A percentile compares a stretch with the other conserved stretches of the same genome.
phyloP scores from a whole-genome alignment of 192 early-diverging fungal species.

The Linnemannia zychae region DNA sequence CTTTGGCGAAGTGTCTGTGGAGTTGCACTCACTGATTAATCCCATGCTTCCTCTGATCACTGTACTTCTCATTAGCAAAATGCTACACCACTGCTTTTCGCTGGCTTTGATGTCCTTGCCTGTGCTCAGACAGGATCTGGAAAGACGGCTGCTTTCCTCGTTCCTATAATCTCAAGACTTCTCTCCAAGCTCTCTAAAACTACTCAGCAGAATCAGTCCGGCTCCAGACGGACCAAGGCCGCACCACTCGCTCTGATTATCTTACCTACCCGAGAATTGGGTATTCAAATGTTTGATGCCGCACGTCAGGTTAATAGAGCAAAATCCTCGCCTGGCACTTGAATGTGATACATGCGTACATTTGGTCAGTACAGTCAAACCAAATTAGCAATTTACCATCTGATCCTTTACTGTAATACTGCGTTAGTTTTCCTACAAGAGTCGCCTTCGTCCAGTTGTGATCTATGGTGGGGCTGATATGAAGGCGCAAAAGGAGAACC shows the following conservation, averaged over 20 bases:
- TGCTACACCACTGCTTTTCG: conserved; percentile 68
- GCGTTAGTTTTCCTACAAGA: conserved; percentile 18
- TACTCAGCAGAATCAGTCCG: conserved; percentile 18
- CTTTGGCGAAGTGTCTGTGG: no score
- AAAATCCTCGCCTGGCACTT: background rate
- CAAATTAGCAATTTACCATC: background rate
- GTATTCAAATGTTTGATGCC: conserved; percentile 86
- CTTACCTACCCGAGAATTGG: conserved; percentile 85
- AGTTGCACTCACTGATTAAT: background rate
- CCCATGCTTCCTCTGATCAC: background rate
- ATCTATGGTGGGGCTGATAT: conserved; percentile 95
- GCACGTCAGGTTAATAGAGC: conserved; percentile 60
- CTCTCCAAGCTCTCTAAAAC: conserved; percentile 57
- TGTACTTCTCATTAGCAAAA: conserved; percentile 53
- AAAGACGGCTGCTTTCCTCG: conserved; percentile 84
- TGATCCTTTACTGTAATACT: background rate
- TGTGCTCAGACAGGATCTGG: conserved; percentile 83
- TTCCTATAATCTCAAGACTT: conserved; percentile 80
- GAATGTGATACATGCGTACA: no score
- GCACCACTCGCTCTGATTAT: conserved; percentile 77
- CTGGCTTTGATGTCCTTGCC: conserved; percentile 82
- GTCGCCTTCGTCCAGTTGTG: conserved; percentile 43
- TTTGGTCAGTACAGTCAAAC: background rate
- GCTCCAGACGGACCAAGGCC: conserved; percentile 60
- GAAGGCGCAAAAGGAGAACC: conserved; percentile 79